Base-by-base conservation (phyloP, 345 rosid genomes). In the Bruguiera sexangula region DNA sequence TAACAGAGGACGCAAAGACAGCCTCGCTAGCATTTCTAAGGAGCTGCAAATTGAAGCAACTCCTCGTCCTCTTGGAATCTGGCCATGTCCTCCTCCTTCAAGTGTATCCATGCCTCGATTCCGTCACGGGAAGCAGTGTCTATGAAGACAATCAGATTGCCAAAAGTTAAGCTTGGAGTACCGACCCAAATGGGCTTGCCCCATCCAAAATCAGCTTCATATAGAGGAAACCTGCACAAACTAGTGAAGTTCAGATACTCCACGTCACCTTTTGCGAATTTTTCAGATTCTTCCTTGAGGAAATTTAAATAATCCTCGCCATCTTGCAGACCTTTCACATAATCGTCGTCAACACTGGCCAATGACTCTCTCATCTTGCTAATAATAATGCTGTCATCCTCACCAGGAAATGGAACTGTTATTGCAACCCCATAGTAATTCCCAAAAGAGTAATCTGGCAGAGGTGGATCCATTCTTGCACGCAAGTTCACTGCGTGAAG, bases 191-290 rank as follows among this genome's bases (percentile, higher is more conserved):
- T 2, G 0, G 77, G 77, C 37, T 34, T 34, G 37, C 55, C 37
- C 89, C 85, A 81, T 27, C 85, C 83, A 26, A 85, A 83, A 46
- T 85, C 85, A 9, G 81, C 80, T 65, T 83, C 83, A 29, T 81
- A 83, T 34, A 77, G 36, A 16, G 80, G 82, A 62, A 81, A 79
- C 53, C 65, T 59, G 57, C 87, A 83, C 81, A 85, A 59, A 53
- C 89, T 85, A 11, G 84, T 51, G 52, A 73, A 76, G 54, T 16
- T 31, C 21, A 62, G 56, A 13, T 0, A n/a, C 20, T 6, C 66
- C 13, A 66, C 22, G 65, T 78, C 83, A 11, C 86, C 82, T 27
- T 27, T 74, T 5, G 48, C 48, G 59, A 71, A 2, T 0, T 54
- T 68, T 16, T 68, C 68, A 10, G 53, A 8, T 8, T 57, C 69